phyloP scores from a whole-genome alignment of 1,284 basidiomycete genomes.

The Ustilago nuda region DNA sequence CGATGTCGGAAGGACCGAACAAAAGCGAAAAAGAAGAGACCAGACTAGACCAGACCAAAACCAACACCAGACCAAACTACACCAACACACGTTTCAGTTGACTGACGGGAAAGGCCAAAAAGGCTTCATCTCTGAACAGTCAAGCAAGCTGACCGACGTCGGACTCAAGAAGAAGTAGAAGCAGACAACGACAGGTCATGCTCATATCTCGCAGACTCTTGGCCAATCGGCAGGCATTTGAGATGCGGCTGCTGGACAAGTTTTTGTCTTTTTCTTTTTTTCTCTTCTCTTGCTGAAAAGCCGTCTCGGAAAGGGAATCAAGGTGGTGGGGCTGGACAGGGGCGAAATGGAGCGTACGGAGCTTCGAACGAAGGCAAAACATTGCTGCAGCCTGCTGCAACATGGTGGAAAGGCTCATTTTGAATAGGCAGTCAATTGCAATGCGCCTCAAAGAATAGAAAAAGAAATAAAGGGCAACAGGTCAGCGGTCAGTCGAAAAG shows the following conservation, averaged over 20 bases:
- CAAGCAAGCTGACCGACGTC: conserved; percentile 32
- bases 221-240: conserved; percentile 52
- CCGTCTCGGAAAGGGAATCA: background rate
- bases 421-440: background rate
- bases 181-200: background rate
- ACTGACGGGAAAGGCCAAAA: background rate
- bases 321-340: background rate
- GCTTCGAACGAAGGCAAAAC: conserved; percentile 15
- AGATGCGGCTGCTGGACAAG: conserved; percentile 31
- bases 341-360: conserved; percentile 7
- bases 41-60: background rate
- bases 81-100: background rate
- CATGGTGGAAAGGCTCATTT: background rate
- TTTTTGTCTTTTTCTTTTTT: background rate
- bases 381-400: background rate
- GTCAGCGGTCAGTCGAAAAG: conserved; percentile 2
- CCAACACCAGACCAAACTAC: background rate
- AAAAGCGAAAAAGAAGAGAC: conserved; percentile 16
- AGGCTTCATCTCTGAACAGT: conserved; percentile 15
- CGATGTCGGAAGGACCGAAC: conserved; percentile 35
- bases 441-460: conserved; percentile 2
- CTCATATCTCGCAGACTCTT: conserved; percentile 50
- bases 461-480: background rate
- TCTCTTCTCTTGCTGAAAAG: background rate
- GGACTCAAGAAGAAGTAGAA: too few relatives aligned